Evolutionary conservation across 768 basidiomycete genomes (phyloP), one percentile per base, ranked within the genome.

Genomic region (Pisolithus orientalis): DNA sequence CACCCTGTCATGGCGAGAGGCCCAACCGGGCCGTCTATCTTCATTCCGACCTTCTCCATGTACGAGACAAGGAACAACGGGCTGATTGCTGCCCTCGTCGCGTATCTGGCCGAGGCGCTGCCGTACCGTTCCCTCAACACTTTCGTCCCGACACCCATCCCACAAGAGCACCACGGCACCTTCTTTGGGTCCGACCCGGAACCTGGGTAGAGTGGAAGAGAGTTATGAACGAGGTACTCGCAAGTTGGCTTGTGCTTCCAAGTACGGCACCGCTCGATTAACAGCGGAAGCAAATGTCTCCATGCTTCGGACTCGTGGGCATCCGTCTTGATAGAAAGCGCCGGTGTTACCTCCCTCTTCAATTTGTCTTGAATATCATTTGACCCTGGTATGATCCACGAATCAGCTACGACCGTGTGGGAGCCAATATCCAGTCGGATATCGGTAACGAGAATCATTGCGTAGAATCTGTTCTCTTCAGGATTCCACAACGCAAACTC

Each of bases 31-130:
- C 13, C 38, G 5, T 13, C 5, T 5, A 49, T 38, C 28, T 6
- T 32, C 16, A 55, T 49, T 2, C 64, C 66, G 17, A 77, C 58
- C 16, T 61, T 62, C 55, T 81, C 77, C 56, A 80, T 49, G 59
- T 75, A 80, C 7, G 79, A 70, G 16, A 77, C 72, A 0, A 77
- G 70, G 49, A 83, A 83, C 11, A 84, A 63, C 0, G 80, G 83
- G 1, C 74, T 69, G 34, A 85, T 63, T 0, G 79, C 83, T 5
- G 73, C 63, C 7, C 81, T 68, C 2, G 78, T 80, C 13, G 68
- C 73, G 49, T 74, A 74, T 6, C 1, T 39, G 13, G 71, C 71
- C 2, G 72, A 71, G 11, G 82, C 59, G 1, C 49, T 31, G 53
- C 65, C 63, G 76, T 77, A 82, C 10, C 58, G 54, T 13, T 57